Evolutionary conservation across 202 grass and related monocot species (phyloP).

Genomic region (Hordeum pubiflorum): DNA sequence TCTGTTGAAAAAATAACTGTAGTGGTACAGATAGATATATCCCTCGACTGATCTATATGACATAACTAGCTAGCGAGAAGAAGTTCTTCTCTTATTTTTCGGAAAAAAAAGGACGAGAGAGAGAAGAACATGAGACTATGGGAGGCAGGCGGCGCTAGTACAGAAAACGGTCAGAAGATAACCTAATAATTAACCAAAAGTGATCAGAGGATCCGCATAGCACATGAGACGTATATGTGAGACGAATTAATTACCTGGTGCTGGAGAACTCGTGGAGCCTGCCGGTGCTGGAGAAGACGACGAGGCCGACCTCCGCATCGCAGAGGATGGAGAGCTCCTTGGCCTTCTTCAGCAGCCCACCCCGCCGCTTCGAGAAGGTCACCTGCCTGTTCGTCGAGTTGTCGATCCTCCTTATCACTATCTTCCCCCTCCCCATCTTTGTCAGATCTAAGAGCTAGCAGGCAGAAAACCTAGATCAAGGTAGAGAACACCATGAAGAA

Average conservation of each 20-base stretch:
- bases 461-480: slow-evolving; percentile 9
- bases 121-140: background rate
- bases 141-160: background rate
- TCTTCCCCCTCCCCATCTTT: slow-evolving; percentile 50
- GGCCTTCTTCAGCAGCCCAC: slow-evolving; percentile 52
- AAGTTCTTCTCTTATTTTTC: background rate
- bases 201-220: background rate
- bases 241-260: slow-evolving; percentile 33
- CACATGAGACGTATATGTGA: background rate
- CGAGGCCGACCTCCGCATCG: slow-evolving; percentile 45
- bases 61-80: background rate
- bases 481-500: background rate
- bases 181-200: background rate
- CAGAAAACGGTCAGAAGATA: background rate
- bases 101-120: background rate
- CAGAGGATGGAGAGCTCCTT: slow-evolving; percentile 53
- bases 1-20: too few species aligned
- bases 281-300: slow-evolving; percentile 53
- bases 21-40: too few species aligned
- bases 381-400: slow-evolving; percentile 58
- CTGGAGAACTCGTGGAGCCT: slow-evolving; percentile 47
- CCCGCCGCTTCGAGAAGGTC: slow-evolving; percentile 52
- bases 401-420: slow-evolving; percentile 49
- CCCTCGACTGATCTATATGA: too few species aligned
- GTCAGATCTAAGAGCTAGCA: slow-evolving; percentile 40